These are phyloP conservation scores for Globisporangium cylindrosporum DNA, from an alignment of 352 stramenopile species.

Conservation along the genomic window DNA sequence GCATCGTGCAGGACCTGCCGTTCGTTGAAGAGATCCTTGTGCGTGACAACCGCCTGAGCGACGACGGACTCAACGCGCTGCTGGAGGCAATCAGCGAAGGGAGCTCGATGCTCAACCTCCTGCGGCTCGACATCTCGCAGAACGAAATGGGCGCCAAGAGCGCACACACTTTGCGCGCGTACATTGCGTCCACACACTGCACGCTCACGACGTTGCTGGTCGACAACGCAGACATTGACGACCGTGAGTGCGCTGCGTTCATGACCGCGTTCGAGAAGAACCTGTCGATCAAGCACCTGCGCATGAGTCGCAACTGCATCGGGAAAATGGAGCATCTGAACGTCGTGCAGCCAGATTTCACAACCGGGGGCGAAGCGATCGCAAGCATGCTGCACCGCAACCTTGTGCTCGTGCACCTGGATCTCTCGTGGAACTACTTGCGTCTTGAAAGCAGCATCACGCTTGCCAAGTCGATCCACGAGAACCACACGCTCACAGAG, in stretches of 20 bases:
- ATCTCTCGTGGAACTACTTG: slow-evolving; percentile 90
- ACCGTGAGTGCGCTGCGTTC: slow-evolving; percentile 82
- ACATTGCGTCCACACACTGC: slow-evolving; percentile 56
- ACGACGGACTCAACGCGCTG: slow-evolving; percentile 61
- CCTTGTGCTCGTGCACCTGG: slow-evolving; percentile 66
- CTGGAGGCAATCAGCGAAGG: slow-evolving; percentile 53
- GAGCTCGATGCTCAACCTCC: slow-evolving; percentile 45
- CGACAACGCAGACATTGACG: slow-evolving; percentile 86
- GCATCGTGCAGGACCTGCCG: slow-evolving; percentile 51
- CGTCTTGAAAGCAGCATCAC: slow-evolving; percentile 74
- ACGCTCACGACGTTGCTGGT: slow-evolving; percentile 65
- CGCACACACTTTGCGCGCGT: slow-evolving; percentile 52
- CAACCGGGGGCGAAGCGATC: slow-evolving; percentile 85
- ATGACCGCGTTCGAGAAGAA: slow-evolving; percentile 85
- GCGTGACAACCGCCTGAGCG: slow-evolving; percentile 84
- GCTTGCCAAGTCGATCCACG: slow-evolving; percentile 54
- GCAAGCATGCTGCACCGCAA: slow-evolving; percentile 86
- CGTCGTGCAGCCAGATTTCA: slow-evolving; percentile 81
- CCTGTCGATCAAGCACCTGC: slow-evolving; percentile 62
- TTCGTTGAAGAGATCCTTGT: slow-evolving; percentile 81
- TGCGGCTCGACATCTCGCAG: slow-evolving; percentile 63
- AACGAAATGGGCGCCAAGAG: slow-evolving; percentile 66
- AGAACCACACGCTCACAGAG: slow-evolving; percentile 65
- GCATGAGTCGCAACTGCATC: slow-evolving; percentile 84
- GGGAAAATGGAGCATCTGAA: slow-evolving; percentile 88